Evolutionary conservation across 345 rosid species (phyloP).

Genomic region (Syzygium oleosum): DNA sequence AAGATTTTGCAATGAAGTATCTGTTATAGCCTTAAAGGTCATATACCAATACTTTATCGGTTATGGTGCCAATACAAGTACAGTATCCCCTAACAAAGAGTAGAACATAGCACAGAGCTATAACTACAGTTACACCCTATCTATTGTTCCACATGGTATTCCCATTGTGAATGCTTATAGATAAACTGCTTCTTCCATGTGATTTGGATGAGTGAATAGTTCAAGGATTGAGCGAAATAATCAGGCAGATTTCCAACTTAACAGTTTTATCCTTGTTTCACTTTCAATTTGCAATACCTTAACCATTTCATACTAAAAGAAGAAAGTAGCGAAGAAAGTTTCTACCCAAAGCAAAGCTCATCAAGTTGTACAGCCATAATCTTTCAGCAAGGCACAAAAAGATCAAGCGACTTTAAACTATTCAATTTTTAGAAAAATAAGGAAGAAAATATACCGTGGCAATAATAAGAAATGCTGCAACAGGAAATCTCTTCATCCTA

Average conservation of each 20-base stretch:
- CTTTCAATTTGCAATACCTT: background rate
- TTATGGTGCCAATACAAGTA: background rate
- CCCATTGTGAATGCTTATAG: background rate
- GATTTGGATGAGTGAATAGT: background rate
- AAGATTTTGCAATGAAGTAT: background rate
- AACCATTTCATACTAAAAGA: background rate
- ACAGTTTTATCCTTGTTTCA: background rate
- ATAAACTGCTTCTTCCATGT: background rate
- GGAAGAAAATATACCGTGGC: constrained; percentile 47
- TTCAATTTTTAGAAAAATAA: background rate
- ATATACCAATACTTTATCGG: background rate
- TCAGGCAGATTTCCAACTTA: background rate
- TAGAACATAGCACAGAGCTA: background rate
- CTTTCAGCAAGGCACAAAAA: background rate
- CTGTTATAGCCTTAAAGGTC: background rate
- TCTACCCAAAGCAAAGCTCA: background rate
- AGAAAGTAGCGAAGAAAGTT: background rate
- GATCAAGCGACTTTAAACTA: background rate
- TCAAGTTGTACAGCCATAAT: background rate
- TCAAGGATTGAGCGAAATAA: background rate
- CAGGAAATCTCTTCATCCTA: constrained; percentile 86
- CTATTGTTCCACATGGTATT: background rate
- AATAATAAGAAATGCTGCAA: constrained; percentile 89
- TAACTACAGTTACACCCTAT: background rate
- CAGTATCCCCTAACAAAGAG: background rate